Percentiles rank a stretch among this genome's conserved stretches.
These are phyloP conservation scores for Calonectria multiphialidica DNA, from an alignment of 2,329 filamentous ascomycete genomes.

Conservation along the genomic window DNA sequence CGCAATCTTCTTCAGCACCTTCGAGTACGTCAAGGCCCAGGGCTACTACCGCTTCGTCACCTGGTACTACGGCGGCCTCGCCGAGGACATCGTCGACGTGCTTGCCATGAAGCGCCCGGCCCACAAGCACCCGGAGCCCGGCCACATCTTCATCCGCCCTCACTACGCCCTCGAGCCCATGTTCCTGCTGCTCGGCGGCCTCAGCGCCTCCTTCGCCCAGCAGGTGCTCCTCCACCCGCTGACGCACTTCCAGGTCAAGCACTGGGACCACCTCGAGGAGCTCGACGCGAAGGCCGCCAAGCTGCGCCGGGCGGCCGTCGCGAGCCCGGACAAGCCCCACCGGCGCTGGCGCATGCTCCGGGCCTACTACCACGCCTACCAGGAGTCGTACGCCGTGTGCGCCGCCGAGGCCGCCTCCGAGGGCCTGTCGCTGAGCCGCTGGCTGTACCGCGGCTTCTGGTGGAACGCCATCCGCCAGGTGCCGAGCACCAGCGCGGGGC, in stretches of 20 bases:
- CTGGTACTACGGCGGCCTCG: conserved; percentile 75
- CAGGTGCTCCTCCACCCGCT: conserved; percentile 79
- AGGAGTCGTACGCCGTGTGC: conserved; percentile 74
- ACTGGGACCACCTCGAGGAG: conserved; percentile 80
- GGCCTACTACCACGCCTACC: conserved; percentile 79
- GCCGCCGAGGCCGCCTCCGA: conserved; percentile 66
- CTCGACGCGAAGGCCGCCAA: conserved; percentile 72
- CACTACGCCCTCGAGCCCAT: conserved; percentile 82
- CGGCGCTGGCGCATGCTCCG: conserved; percentile 66
- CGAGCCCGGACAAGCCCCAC: conserved; percentile 47
- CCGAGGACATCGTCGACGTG: conserved; percentile 63
- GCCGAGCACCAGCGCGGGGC: conserved; percentile 80
- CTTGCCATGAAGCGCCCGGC: conserved; percentile 61
- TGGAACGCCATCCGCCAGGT: conserved; percentile 80
- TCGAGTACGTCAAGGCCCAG: conserved; percentile 83
- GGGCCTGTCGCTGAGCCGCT: conserved; percentile 68
- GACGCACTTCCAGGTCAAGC: conserved; percentile 76
- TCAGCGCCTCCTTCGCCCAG: conserved; percentile 76
- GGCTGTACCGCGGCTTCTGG: conserved; percentile 80
- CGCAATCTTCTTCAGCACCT: conserved; percentile 80
- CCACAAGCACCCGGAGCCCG: conserved; percentile 36
- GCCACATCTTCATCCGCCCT: conserved; percentile 70
- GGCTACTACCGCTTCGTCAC: conserved; percentile 77
- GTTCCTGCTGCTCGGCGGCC: conserved; percentile 77
- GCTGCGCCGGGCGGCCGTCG: conserved; percentile 49